Conservation (phyloP, 768 basidiomycete genomes). For the Trametes cinnabarina region DNA sequence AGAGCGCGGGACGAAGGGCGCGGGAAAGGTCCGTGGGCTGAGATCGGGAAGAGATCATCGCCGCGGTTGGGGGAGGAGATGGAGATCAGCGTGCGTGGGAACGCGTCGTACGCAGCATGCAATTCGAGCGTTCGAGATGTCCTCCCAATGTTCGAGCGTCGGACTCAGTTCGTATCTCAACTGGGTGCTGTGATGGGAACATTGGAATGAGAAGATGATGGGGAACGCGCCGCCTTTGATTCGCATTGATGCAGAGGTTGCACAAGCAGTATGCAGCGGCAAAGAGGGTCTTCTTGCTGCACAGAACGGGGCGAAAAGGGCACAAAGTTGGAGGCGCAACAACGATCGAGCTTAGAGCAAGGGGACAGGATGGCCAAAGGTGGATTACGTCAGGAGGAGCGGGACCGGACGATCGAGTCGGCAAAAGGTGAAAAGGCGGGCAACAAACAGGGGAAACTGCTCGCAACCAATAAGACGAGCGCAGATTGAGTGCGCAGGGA, state of each 20-base stretch:
- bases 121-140: neutral
- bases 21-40: slow-evolving; percentile 7
- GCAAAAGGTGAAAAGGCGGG: slow-evolving; percentile 10
- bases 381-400: slow-evolving; percentile 9
- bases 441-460: neutral
- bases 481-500: neutral
- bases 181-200: neutral
- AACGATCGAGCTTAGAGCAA: slow-evolving; percentile 5
- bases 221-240: neutral
- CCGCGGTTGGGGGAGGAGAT: neutral
- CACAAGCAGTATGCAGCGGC: neutral
- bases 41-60: slow-evolving; percentile 2
- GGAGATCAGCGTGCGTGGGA: slow-evolving; percentile 9
- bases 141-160: neutral
- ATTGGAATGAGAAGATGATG: neutral
- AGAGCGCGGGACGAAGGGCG: neutral
- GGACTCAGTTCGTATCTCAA: neutral
- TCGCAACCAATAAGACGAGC: neutral
- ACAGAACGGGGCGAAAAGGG: neutral
- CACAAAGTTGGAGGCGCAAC: slow-evolving; percentile 1
- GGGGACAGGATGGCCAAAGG: slow-evolving; percentile 3
- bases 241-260: neutral
- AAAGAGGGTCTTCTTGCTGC: neutral
- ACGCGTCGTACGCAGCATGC: neutral
- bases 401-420: slow-evolving; percentile 5